phyloP scores from a whole-genome alignment of 2,329 filamentous ascomycete species.

The Lachnum nothofagi region DNA sequence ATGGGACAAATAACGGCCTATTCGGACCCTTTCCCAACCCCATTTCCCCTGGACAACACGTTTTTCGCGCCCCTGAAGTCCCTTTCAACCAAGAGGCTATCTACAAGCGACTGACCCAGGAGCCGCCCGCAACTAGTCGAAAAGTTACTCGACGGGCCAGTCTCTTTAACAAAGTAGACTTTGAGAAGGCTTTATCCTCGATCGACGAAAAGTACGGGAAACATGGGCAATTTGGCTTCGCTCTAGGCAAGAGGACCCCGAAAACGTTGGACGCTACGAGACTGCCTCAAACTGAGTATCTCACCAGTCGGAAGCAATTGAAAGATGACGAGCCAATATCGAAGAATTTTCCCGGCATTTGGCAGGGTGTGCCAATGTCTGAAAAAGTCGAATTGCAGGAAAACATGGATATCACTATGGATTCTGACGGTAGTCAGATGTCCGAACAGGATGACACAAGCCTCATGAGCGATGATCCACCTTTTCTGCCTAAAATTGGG shows the following conservation, averaged over 20 bases:
- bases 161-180: constrained; percentile 29
- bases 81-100: constrained; percentile 29
- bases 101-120: constrained; percentile 23
- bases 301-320: constrained; percentile 19
- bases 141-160: constrained; percentile 19
- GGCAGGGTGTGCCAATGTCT: constrained; percentile 35
- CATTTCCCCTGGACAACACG: not conserved
- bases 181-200: constrained; percentile 27
- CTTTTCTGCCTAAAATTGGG: constrained; percentile 43
- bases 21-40: not conserved
- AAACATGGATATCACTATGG: constrained; percentile 20
- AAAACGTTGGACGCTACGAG: constrained; percentile 6
- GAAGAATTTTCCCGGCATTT: constrained; percentile 39
- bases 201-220: constrained; percentile 31
- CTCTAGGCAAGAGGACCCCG: constrained; percentile 7
- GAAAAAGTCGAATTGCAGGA: constrained; percentile 14
- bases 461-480: constrained; percentile 45
- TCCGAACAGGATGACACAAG: constrained; percentile 55
- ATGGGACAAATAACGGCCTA: not conserved
- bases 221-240: constrained; percentile 28
- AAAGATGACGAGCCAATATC: constrained; percentile 12
- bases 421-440: constrained; percentile 40
- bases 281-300: constrained; percentile 28
- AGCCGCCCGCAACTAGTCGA: not conserved
- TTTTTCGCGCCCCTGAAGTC: not conserved